These are phyloP conservation scores for Alternaria tenuissima DNA, from an alignment of 2,329 filamentous ascomycete species.

Conservation along the genomic window DNA sequence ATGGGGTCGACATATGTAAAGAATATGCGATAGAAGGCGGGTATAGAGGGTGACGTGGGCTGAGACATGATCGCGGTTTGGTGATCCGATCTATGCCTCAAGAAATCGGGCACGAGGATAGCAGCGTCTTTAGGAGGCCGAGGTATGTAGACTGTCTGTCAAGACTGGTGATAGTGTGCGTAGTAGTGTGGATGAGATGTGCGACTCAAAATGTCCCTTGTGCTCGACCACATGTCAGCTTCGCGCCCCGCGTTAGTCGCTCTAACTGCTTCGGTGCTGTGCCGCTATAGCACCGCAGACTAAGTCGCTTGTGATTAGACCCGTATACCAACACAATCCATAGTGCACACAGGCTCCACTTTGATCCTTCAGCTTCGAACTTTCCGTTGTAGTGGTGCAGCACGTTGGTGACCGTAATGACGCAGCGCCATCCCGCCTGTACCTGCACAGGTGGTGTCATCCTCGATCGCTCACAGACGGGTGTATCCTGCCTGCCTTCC, in stretches of 20 bases:
- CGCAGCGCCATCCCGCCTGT: neutral
- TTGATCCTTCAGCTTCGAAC: slow-evolving; percentile 2
- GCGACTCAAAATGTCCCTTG: neutral
- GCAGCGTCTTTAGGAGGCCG: neutral
- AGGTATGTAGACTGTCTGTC: neutral
- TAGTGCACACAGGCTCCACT: neutral
- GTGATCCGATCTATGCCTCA: neutral
- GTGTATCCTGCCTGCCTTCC: neutral
- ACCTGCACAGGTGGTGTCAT: neutral
- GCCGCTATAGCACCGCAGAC: neutral
- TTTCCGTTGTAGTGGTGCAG: neutral
- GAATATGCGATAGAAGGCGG: slow-evolving; percentile 35
- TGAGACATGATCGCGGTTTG: slow-evolving; percentile 5
- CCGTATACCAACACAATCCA: neutral
- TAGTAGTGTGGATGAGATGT: neutral
- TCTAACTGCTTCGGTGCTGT: slow-evolving; percentile 2
- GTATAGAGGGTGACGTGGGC: slow-evolving; percentile 8
- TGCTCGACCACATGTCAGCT: neutral
- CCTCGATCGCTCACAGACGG: neutral
- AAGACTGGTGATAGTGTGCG: neutral
- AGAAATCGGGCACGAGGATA: neutral
- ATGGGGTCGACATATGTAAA: slow-evolving; percentile 40
- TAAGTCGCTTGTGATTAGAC: slow-evolving; percentile 3
- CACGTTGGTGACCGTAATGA: neutral
- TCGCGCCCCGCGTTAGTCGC: neutral